Evolutionary conservation across 495 filamentous ascomycete genomes (phyloP).

Genomic region (Xylaria intraflava): DNA sequence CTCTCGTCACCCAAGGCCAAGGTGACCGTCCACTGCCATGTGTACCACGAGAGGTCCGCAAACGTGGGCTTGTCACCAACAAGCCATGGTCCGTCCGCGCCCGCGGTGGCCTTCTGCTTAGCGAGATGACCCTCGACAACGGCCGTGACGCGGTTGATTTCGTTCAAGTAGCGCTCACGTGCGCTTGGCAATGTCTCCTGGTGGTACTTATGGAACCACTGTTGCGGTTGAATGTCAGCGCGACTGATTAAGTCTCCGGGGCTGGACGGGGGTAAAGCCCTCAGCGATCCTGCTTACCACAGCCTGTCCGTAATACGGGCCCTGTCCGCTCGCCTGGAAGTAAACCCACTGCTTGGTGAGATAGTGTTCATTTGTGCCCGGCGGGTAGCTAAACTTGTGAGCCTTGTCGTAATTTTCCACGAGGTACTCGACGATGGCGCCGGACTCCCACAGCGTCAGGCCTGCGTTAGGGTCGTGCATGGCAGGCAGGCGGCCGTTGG

Average conservation of each 20-base stretch:
- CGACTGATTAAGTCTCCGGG: too few relatives aligned
- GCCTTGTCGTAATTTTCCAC: slow-evolving; percentile 63
- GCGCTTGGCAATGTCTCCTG: slow-evolving; percentile 52
- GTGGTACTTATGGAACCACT: slow-evolving; percentile 45
- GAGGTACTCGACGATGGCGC: slow-evolving; percentile 67
- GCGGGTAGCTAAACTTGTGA: slow-evolving; percentile 50
- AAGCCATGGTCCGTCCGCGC: slow-evolving; percentile 43
- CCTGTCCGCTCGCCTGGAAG: slow-evolving; percentile 65
- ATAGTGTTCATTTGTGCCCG: slow-evolving; percentile 43
- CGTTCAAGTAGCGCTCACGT: slow-evolving; percentile 52
- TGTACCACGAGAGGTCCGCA: slow-evolving; percentile 52
- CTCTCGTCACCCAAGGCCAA: not conserved
- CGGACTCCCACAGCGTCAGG: slow-evolving; percentile 62
- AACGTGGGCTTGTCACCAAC: slow-evolving; percentile 52
- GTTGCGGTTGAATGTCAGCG: not conserved
- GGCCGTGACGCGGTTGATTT: slow-evolving; percentile 51
- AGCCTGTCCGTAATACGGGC: slow-evolving; percentile 59
- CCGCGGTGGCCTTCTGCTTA: slow-evolving; percentile 36
- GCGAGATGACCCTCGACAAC: slow-evolving; percentile 50
- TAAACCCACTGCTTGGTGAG: slow-evolving; percentile 58
- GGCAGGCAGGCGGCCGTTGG: slow-evolving; percentile 61
- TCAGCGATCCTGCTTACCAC: slow-evolving; percentile 13
- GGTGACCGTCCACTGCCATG: slow-evolving; percentile 38
- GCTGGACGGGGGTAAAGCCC: too few relatives aligned
- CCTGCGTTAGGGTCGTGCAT: slow-evolving; percentile 64